phyloP scores from a whole-genome alignment of 2,329 filamentous ascomycete species.

The Ceratocystis huliohia region DNA sequence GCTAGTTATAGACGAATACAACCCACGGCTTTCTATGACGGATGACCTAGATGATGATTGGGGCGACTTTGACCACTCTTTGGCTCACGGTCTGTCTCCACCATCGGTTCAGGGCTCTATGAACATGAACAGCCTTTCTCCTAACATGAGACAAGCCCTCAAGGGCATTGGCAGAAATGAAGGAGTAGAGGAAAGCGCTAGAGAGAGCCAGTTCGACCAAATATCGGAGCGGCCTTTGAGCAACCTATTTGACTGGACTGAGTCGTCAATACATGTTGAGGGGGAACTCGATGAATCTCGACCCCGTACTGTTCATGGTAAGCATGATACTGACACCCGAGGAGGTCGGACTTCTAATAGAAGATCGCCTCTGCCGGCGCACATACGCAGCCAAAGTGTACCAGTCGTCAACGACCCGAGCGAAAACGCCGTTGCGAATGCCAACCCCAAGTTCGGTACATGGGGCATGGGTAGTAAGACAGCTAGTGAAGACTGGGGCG shows the following conservation, averaged over 20 bases:
- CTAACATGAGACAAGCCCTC: conserved; percentile 42
- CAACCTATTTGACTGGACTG: conserved; percentile 69
- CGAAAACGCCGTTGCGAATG: conserved; percentile 28
- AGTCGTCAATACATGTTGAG: conserved; percentile 51
- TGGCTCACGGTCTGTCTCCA: conserved; percentile 46
- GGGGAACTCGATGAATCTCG: conserved; percentile 45
- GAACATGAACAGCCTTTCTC: conserved; percentile 41
- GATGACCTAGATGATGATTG: conserved; percentile 54
- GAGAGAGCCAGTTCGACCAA: conserved; percentile 16
- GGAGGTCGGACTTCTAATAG: conserved; percentile 56
- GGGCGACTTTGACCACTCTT: conserved; percentile 42
- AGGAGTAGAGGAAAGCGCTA: conserved; percentile 22
- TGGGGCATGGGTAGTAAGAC: conserved; percentile 72
- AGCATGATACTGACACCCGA: conserved; percentile 57
- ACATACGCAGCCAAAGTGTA: conserved; percentile 71
- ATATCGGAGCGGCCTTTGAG: conserved; percentile 43
- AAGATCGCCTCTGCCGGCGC: conserved; percentile 53
- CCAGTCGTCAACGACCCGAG: conserved; percentile 54
- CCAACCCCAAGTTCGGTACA: conserved; percentile 57
- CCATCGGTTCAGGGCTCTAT: conserved; percentile 39
- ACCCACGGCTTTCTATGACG: conserved; percentile 40
- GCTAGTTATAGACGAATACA: conserved; percentile 13
- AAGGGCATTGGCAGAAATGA: conserved; percentile 39
- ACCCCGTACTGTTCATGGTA: conserved; percentile 63
- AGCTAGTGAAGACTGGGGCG: conserved; percentile 78